Base-by-base conservation (phyloP, 257 asterid species). In the Phtheirospermum japonicum region DNA sequence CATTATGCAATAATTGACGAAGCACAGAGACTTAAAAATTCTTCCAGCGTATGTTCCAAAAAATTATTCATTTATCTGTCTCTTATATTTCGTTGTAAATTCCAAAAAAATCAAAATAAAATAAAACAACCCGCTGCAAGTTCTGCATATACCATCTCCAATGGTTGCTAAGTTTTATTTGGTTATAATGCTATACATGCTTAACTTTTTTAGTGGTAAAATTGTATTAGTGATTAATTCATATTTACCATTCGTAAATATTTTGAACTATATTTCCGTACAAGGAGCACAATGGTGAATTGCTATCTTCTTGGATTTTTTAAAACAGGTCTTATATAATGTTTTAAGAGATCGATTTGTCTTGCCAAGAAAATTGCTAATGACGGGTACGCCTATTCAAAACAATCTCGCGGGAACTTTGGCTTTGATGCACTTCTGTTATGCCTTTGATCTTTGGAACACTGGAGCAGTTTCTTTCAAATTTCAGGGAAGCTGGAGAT, bases 311-410 rank as follows among this genome's bases (percentile, higher is more conserved):
- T 20, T 57, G 36, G 23, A 55, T 52, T 53, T 60, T 55, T 60
- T 60, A 64, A n/a, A n/a, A 69, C 84, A 92, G 98, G 97, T 92
- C 51, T 76, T 92, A 59, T 86, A 86, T 74, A 79, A 64, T 69
- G 80, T 82, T 43, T 80, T 92, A 66, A 74, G 73, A 62, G 90
- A 83, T 68, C 81, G 66, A 57, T 92, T 81, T 77, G 63, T 85
- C 75, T 80, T 89, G 78, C 97, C 99, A 61, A 77, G 99, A 65
- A 89, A 82, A 66, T 75, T 92, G 84, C 82, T 92, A 80, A 82
- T 92, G 88, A 89, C 97, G 16, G 98, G 98, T 75, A 92, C 98
- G 23, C 98, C 98, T 48, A 82, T 92, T 67, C 98, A 92, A 75
- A 92, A 92, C 83, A 92, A 83, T 76, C 85, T 92, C 28, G 66